phyloP scores from a whole-genome alignment of 768 basidiomycete species.

The Hebeloma cylindrosporum region DNA sequence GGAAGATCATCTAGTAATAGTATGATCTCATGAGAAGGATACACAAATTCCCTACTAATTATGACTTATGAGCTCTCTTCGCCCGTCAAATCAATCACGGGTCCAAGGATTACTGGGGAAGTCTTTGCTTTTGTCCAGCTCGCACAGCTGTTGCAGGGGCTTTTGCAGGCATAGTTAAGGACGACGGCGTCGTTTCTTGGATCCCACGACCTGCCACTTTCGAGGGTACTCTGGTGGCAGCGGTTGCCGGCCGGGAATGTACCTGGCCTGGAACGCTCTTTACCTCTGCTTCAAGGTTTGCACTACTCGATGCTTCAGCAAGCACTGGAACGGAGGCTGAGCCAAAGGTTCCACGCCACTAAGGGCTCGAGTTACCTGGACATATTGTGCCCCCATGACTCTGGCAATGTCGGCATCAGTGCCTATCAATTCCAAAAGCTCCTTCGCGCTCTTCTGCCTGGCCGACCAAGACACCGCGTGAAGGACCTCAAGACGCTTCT shows the following conservation, averaged over 20 bases:
- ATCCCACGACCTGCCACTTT: no score
- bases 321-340: no score
- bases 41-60: no score
- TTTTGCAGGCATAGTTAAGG: no score
- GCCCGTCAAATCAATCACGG: constrained; percentile 25
- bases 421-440: constrained; percentile 30
- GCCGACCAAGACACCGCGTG: constrained; percentile 21
- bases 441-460: constrained; percentile 23
- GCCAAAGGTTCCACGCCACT: constrained; percentile 23
- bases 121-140: constrained; percentile 22
- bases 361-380: constrained; percentile 30
- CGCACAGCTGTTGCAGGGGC: neutral
- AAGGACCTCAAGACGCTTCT: constrained; percentile 25
- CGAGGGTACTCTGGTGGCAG: neutral
- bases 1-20: no score
- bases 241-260: neutral
- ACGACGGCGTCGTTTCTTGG: no score
- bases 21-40: no score
- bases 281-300: neutral
- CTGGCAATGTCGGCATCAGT: constrained; percentile 20
- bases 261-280: neutral
- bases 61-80: constrained; percentile 19
- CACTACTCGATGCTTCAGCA: no score
- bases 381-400: constrained; percentile 33
- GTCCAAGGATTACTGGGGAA: constrained; percentile 13